Conservation (phyloP, 345 rosid species). For the Gossypium rotundifolium region DNA sequence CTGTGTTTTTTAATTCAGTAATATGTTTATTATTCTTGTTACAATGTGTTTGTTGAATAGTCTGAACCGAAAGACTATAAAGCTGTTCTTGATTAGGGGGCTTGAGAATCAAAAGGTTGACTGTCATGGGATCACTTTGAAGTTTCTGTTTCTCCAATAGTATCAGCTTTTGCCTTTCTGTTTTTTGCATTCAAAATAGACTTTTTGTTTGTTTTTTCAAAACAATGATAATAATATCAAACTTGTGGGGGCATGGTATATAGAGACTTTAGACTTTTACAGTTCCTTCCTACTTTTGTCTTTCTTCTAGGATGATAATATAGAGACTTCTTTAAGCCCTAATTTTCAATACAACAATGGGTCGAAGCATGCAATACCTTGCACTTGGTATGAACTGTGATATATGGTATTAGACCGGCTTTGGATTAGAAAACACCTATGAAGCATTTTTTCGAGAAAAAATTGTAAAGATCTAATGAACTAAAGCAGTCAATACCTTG, state of each 20-base stretch:
- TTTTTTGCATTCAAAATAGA: background rate
- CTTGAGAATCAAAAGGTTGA: constrained; percentile 11
- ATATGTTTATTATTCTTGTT: background rate
- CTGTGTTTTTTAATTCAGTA: background rate
- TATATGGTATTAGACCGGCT: no score
- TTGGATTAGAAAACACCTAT: no score
- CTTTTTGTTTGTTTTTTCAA: background rate
- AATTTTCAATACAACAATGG: no score
- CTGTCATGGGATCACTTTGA: constrained; percentile 5
- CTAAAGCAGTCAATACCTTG: no score
- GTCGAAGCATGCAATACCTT: background rate
- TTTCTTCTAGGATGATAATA: background rate
- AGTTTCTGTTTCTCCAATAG: constrained; percentile 12
- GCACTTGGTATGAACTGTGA: background rate
- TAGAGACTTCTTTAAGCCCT: background rate
- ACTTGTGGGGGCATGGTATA: background rate
- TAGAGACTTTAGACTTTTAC: background rate
- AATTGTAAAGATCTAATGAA: no score
- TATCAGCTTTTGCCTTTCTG: background rate
- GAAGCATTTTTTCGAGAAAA: no score
- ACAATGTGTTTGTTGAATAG: background rate
- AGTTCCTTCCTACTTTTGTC: background rate
- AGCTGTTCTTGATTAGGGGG: constrained; percentile 20
- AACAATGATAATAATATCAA: background rate
- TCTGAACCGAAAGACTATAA: background rate